Evolutionary conservation across 257 asterid genomes (phyloP).

Genomic region (Echium plantagineum): DNA sequence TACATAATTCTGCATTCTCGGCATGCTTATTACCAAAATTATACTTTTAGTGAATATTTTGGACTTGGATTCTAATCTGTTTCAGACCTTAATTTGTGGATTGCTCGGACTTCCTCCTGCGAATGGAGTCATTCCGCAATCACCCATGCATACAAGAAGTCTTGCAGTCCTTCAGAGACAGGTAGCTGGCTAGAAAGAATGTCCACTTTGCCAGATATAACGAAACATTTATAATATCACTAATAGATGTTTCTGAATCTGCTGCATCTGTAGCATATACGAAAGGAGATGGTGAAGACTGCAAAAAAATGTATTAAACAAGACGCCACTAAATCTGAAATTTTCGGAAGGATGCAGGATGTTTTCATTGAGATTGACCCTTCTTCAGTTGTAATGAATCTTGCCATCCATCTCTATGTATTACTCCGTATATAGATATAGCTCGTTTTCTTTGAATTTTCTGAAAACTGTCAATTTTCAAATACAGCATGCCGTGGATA

Average conservation of each 20-base stretch:
- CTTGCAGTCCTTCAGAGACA: constrained; percentile 89
- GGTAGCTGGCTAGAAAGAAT: constrained; percentile 25
- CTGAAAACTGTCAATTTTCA: not conserved
- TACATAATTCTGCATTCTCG: constrained; percentile 13
- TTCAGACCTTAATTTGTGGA: constrained; percentile 88
- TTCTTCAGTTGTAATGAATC: constrained; percentile 37
- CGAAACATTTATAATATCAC: not conserved
- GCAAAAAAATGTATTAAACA: constrained; percentile 70
- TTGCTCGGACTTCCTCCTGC: constrained; percentile 98
- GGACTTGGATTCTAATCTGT: constrained; percentile 1
- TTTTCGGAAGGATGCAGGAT: constrained; percentile 80
- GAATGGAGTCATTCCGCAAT: constrained; percentile 98
- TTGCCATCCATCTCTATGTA: not conserved
- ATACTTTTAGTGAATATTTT: not conserved
- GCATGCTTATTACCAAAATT: too few relatives aligned
- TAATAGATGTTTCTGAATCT: not conserved
- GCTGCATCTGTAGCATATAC: constrained; percentile 35
- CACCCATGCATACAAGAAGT: constrained; percentile 97
- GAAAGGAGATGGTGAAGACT: constrained; percentile 70
- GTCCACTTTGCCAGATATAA: not conserved
- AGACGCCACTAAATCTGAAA: constrained; percentile 75
- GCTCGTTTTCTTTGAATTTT: not conserved
- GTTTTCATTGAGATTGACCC: constrained; percentile 84
- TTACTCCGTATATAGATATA: not conserved
- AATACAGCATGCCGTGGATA: constrained; percentile 46